These are phyloP conservation scores for Pyrus bretschneideri DNA, from an alignment of 306 rosid genomes.

Conservation along the genomic window DNA sequence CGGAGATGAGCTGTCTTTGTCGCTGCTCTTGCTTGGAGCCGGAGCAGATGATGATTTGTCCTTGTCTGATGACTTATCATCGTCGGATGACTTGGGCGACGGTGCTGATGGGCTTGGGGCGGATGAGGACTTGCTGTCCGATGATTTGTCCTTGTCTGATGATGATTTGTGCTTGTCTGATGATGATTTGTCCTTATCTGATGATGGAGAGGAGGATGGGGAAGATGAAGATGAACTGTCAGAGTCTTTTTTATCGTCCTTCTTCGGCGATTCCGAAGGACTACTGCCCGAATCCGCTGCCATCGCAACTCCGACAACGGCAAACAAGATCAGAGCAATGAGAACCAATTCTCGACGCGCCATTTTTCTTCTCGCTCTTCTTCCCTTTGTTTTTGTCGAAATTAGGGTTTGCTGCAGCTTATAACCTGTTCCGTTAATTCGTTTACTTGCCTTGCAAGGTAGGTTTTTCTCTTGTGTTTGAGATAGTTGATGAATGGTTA, in stretches of 20 bases:
- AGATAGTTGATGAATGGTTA: background rate
- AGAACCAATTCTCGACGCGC: background rate
- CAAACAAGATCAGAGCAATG: background rate
- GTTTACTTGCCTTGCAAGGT: no score
- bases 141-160: background rate
- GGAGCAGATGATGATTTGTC: background rate
- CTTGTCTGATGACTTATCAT: background rate
- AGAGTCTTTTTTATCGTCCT: background rate
- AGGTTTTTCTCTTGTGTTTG: no score
- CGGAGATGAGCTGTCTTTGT: background rate
- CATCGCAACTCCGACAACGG: background rate
- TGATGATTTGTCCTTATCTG: background rate
- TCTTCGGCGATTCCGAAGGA: background rate
- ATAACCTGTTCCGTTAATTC: no score
- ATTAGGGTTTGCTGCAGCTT: no score
- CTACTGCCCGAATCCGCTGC: background rate
- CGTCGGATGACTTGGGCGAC: background rate
- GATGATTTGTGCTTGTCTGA: background rate
- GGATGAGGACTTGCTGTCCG: background rate
- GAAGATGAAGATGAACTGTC: background rate
- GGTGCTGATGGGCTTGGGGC: background rate
- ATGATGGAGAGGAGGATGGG: background rate
- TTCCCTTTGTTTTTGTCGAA: background rate
- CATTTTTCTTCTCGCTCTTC: background rate
- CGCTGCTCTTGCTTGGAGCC: background rate